Base-by-base conservation (phyloP, 441 rosid species). In the Croton setiger region DNA sequence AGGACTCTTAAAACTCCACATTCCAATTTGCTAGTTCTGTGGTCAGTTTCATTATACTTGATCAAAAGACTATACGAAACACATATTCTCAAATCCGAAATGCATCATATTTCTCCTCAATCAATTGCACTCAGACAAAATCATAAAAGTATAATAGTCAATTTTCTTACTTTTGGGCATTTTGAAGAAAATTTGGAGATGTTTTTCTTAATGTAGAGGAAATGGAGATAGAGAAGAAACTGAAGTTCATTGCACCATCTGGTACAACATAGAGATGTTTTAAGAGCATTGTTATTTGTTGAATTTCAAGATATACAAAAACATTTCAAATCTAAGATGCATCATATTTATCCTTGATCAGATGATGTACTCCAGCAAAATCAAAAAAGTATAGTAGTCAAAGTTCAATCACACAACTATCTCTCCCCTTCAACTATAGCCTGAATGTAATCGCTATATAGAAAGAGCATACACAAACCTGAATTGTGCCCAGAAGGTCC, bases 401-500 rank as follows among this genome's bases (percentile, higher is more conserved):
- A 71, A 64, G n/a, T 20, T 64, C 43, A 72, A 20, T 9, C 18
- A 12, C 41, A 57, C n/a, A 31, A 44, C 15, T 21, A 56, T 35
- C n/a, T 33, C 21, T 47, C 49, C 54, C 61, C 31, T 23, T 53
- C 14, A 57, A 64, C 43, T 67, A 67, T 44, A 71, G 63, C 53
- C 41, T 31, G 17, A 54, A 54, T 33, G 36, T 66, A 51, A 64
- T 13, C 18, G 41, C 18, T 61, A 35, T 17, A 53, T 37, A 37
- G 21, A 66, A 66, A 33, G 53, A 54, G 37, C 12, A 9, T 17
- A 66, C 79, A 74, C 78, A 73, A 70, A 86, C 97, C 91, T 88
- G 97, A 75, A 91, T 83, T 66, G 76, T 81, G 68, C 88, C 91
- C 83, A 88, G 71, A 74, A 91, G 89, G 67, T 89, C 97, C 82